phyloP scores from a whole-genome alignment of 192 early-diverging fungal genomes.

The Coemansia umbellata region DNA sequence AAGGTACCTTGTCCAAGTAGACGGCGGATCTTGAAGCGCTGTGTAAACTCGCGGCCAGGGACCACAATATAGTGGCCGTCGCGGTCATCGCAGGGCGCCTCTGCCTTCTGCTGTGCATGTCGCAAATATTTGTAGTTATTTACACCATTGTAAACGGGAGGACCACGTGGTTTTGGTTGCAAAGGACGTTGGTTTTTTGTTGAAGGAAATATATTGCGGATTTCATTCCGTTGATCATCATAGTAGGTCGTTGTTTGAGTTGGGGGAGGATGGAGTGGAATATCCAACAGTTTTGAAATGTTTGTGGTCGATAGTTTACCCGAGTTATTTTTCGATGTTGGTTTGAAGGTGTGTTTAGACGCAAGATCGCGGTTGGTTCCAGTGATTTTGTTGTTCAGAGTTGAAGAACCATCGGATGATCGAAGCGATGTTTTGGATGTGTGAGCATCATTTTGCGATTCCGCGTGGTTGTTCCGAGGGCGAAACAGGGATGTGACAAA shows the following conservation, averaged over 20 bases:
- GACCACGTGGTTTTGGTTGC: slow-evolving; percentile 20
- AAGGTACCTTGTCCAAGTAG: slow-evolving; percentile 96
- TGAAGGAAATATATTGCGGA: slow-evolving; percentile 33
- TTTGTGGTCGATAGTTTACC: neutral
- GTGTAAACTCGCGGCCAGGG: slow-evolving; percentile 66
- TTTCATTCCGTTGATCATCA: slow-evolving; percentile 32
- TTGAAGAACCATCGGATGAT: slow-evolving; percentile 8
- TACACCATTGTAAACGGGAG: neutral
- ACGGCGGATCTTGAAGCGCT: slow-evolving; percentile 78
- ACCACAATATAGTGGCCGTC: slow-evolving; percentile 91
- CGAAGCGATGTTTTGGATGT: slow-evolving; percentile 18
- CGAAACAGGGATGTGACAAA: slow-evolving; percentile 49
- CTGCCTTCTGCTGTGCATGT: slow-evolving; percentile 44
- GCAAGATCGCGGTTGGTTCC: neutral
- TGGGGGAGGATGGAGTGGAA: neutral
- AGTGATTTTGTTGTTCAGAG: slow-evolving; percentile 17
- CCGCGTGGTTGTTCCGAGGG: slow-evolving; percentile 32
- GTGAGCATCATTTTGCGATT: slow-evolving; percentile 10
- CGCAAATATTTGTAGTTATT: slow-evolving; percentile 3
- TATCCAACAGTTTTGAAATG: neutral
- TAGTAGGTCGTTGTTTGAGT: slow-evolving; percentile 2
- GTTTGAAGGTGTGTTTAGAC: slow-evolving; percentile 30
- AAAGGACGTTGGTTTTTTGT: slow-evolving; percentile 31
- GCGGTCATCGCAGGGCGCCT: slow-evolving; percentile 73
- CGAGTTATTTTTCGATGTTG: neutral